These are phyloP conservation scores for Acacia crassicarpa DNA, from an alignment of 306 rosid species.

Conservation along the genomic window DNA sequence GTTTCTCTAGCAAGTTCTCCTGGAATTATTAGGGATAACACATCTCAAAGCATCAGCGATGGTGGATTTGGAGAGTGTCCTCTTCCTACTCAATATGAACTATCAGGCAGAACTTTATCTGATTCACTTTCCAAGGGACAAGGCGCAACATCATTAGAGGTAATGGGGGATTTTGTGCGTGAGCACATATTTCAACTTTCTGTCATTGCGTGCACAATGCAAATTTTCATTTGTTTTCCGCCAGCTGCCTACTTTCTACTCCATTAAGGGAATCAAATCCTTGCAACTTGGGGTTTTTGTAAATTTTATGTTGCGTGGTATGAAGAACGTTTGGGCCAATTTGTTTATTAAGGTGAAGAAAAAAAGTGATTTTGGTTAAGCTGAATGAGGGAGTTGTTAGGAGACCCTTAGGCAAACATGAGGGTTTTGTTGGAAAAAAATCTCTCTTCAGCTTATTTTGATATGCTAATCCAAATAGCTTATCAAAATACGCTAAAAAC, in stretches of 20 bases:
- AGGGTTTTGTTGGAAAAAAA: too few species aligned
- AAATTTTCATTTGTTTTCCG: slow-evolving; percentile 3
- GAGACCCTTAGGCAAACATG: too few species aligned
- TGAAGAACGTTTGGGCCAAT: not conserved
- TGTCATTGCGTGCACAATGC: slow-evolving; percentile 18
- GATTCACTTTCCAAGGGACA: slow-evolving; percentile 45
- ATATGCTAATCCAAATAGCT: too few species aligned
- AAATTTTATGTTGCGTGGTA: slow-evolving; percentile 18
- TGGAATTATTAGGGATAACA: slow-evolving; percentile 43
- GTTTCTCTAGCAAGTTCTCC: slow-evolving; percentile 29
- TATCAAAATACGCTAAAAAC: too few species aligned
- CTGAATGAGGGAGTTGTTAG: too few species aligned
- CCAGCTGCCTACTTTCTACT: slow-evolving; percentile 4
- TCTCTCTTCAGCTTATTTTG: too few species aligned
- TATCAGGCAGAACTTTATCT: slow-evolving; percentile 44
- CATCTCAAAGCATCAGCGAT: slow-evolving; percentile 48
- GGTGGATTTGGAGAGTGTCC: slow-evolving; percentile 52
- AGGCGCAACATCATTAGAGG: slow-evolving; percentile 64
- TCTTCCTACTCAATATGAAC: slow-evolving; percentile 45
- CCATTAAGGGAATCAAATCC: not conserved
- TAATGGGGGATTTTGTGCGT: slow-evolving; percentile 27
- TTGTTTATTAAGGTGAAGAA: too few species aligned
- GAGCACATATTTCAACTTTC: not conserved
- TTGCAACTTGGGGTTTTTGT: slow-evolving; percentile 10
- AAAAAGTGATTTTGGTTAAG: too few species aligned